Conservation (phyloP, 2,329 filamentous ascomycete species). For the Aureobasidium namibiae region DNA sequence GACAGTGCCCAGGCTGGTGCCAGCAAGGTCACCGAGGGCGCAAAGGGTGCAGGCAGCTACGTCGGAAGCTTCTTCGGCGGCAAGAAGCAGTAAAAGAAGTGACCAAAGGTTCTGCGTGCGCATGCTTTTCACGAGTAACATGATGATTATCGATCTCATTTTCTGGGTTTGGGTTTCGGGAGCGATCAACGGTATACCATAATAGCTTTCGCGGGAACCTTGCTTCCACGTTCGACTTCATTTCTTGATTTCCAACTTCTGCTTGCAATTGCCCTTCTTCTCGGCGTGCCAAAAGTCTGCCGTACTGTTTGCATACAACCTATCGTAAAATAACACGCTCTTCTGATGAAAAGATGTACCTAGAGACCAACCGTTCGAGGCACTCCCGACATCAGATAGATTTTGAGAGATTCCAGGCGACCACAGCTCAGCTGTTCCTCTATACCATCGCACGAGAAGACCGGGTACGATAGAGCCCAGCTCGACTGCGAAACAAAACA, state of each 20-base stretch:
- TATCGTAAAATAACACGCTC: too few relatives aligned
- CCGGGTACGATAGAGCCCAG: not conserved
- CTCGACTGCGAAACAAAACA: not conserved
- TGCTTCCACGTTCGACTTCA: not conserved
- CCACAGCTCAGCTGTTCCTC: too few relatives aligned
- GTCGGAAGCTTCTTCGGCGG: slow-evolving; percentile 26
- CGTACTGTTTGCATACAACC: not conserved
- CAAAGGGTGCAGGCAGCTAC: slow-evolving; percentile 26
- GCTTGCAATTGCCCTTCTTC: not conserved
- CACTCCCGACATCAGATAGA: not conserved
- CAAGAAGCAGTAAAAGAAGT: slow-evolving; percentile 23
- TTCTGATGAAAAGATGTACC: too few relatives aligned
- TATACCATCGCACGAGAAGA: not conserved
- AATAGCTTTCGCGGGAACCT: slow-evolving; percentile 1
- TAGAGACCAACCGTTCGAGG: too few relatives aligned
- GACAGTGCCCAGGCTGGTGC: slow-evolving; percentile 24
- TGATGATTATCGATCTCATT: not conserved
- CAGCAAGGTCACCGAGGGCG: slow-evolving; percentile 21
- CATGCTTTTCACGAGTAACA: not conserved
- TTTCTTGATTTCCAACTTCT: not conserved
- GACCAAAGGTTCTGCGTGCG: not conserved
- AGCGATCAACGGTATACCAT: slow-evolving; percentile 6
- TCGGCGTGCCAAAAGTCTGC: not conserved
- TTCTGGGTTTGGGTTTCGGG: not conserved
- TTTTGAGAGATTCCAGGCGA: too few relatives aligned